These are phyloP conservation scores for Alternaria angustiovoidea DNA, from an alignment of 2,329 filamentous ascomycete species.

Conservation along the genomic window DNA sequence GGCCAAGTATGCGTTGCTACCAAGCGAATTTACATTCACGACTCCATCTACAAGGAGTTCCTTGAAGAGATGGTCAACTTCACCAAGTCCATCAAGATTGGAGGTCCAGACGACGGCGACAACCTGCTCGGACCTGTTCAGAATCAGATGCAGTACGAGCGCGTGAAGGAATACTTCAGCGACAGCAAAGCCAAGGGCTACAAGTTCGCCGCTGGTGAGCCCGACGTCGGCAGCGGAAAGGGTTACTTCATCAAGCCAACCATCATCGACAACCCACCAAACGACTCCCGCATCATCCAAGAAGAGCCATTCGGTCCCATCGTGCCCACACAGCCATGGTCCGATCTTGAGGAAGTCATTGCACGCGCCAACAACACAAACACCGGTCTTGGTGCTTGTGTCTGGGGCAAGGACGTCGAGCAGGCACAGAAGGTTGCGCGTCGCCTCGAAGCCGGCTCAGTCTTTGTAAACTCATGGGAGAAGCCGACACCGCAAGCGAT, in stretches of 20 bases:
- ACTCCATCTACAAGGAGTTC: slow-evolving; percentile 50
- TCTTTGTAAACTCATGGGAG: slow-evolving; percentile 64
- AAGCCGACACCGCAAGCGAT: slow-evolving; percentile 57
- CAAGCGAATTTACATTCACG: slow-evolving; percentile 50
- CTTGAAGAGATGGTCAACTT: slow-evolving; percentile 55
- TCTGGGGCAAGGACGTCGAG: slow-evolving; percentile 55
- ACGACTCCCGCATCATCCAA: slow-evolving; percentile 63
- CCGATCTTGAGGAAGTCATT: slow-evolving; percentile 62
- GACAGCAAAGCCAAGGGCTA: slow-evolving; percentile 64
- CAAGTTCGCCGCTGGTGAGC: slow-evolving; percentile 61
- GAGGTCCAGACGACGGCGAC: slow-evolving; percentile 50
- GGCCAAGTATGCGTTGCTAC: slow-evolving; percentile 58
- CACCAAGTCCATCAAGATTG: slow-evolving; percentile 55
- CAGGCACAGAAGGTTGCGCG: slow-evolving; percentile 59
- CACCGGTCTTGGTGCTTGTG: slow-evolving; percentile 62
- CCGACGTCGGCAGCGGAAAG: slow-evolving; percentile 42
- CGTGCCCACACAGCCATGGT: slow-evolving; percentile 71
- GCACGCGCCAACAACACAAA: slow-evolving; percentile 58
- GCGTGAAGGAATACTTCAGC: slow-evolving; percentile 64
- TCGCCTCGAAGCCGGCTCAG: slow-evolving; percentile 61
- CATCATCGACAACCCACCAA: slow-evolving; percentile 66
- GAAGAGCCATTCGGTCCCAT: slow-evolving; percentile 73
- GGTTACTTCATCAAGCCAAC: slow-evolving; percentile 69
- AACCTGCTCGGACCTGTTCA: slow-evolving; percentile 67
- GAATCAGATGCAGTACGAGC: slow-evolving; percentile 71